Percentiles rank a stretch among this genome's conserved stretches.
Evolutionary conservation across 2,329 filamentous ascomycete species (phyloP).

Genomic region (Endoconidiophora laricicola): DNA sequence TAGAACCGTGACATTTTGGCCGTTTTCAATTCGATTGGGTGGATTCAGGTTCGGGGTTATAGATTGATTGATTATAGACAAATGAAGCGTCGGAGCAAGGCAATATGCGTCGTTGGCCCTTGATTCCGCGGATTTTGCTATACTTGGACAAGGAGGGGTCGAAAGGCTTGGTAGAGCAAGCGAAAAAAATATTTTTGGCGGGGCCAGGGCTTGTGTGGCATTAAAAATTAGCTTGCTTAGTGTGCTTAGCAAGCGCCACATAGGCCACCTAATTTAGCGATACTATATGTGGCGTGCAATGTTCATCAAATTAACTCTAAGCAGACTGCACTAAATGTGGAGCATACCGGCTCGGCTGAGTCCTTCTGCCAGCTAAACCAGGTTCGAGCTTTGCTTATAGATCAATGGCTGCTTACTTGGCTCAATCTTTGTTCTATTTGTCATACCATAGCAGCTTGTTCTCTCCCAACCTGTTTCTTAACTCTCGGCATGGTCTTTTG

Average conservation of each 20-base stretch:
- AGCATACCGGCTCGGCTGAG: background rate
- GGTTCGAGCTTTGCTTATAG: conserved; percentile 8
- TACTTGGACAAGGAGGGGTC: conserved; percentile 12
- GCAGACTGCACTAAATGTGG: background rate
- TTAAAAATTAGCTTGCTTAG: conserved; percentile 8
- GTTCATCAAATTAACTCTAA: background rate
- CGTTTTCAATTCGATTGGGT: conserved; percentile 1
- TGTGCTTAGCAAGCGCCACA: conserved; percentile 2
- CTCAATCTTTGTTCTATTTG: background rate
- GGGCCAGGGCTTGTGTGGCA: conserved; percentile 14
- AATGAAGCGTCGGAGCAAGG: conserved; percentile 11
- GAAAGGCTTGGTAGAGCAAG: conserved; percentile 9
- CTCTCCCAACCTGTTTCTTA: background rate
- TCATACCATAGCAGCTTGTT: background rate
- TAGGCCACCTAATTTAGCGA: background rate
- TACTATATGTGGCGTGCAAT: background rate
- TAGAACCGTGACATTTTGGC: conserved; percentile 82
- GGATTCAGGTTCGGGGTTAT: background rate
- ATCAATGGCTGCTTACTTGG: conserved; percentile 3
- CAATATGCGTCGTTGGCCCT: conserved; percentile 11
- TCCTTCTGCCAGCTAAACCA: background rate
- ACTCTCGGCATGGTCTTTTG: background rate
- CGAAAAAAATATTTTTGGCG: conserved; percentile 13
- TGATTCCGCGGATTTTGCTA: conserved; percentile 11
- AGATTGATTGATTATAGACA: background rate